A percentile compares a stretch with the other conserved stretches of the same genome.
phyloP scores from a whole-genome alignment of 345 rosid genomes.

The Gossypium bickii region DNA sequence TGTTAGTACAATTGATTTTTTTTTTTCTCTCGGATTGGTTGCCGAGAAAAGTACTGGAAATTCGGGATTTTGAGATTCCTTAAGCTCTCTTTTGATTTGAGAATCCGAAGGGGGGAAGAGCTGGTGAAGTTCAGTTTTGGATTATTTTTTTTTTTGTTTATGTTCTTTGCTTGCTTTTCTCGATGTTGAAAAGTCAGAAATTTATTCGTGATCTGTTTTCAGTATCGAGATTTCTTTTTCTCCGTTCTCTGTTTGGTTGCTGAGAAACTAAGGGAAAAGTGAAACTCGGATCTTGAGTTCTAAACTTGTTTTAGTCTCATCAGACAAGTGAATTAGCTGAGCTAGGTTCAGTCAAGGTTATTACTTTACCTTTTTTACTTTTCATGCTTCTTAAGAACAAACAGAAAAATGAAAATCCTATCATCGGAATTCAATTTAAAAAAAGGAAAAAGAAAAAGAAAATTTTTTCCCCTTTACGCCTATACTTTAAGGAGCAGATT shows the following conservation, averaged over 20 bases:
- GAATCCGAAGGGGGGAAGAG: neutral
- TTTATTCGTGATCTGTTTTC: neutral
- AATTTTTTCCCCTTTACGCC: neutral
- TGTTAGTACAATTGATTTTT: neutral
- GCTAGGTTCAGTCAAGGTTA: neutral
- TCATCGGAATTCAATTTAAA: neutral
- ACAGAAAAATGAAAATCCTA: neutral
- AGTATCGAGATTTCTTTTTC: neutral
- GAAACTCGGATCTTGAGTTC: slow-evolving; percentile 23
- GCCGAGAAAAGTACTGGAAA: slow-evolving; percentile 1
- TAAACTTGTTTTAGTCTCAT: neutral
- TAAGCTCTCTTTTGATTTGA: neutral
- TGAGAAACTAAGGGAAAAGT: slow-evolving; percentile 14
- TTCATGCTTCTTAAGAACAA: neutral
- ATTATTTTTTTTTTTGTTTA: neutral
- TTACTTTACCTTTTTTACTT: neutral
- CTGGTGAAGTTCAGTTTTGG: neutral
- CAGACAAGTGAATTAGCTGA: neutral
- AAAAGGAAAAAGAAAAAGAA: neutral
- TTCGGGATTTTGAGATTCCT: neutral
- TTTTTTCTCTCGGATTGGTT: slow-evolving; percentile 6
- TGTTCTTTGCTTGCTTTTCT: slow-evolving; percentile 2
- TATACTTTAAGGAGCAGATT: neutral
- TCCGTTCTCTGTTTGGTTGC: slow-evolving; percentile 11
- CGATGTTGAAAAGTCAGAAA: neutral